Base-by-base conservation (phyloP, 1,284 basidiomycete species). In the Gomphus bonarii region DNA sequence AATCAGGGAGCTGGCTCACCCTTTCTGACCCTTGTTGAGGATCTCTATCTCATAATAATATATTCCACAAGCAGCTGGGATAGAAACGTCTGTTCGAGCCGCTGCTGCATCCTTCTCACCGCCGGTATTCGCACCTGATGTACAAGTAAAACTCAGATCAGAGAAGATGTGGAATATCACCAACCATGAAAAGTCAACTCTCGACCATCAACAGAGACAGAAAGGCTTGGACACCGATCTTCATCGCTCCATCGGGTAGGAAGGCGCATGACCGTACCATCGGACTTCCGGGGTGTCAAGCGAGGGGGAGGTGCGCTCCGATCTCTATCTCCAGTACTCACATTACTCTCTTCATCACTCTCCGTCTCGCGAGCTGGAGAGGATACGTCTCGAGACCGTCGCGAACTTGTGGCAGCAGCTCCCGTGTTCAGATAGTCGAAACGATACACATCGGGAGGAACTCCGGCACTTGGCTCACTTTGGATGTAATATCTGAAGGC, bases 21-120 rank as follows among this genome's bases (percentile, higher is more conserved):
- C 90, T 69, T 85, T 87, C 55, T 78, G 73, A n/a, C 88, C 86
- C 67, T 88, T 87, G 65, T 82, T 79, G 16, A 85, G 68, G 46
- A 97, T 82, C 63, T 88, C 81, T 2, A 91, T 82, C 73, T 97
- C 93, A 65, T 85, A 97, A 68, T 95, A 97, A 67, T 90, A 92
- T 50, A 95, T 83, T 16, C 91, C 94, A 63, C 88, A 87, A 12
- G 84, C 84, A 0, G 83, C 75, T 1, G 93, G 93, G 49, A 95
- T 85, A 2, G 85, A 79, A 61, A 80, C 72, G 50, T 80, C 79
- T 0, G 91, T 82, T 51, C 89, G 79, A 8, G 90, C 85, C 35
- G 91, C 78, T 25, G 88, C 87, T 0, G 91, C 88, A 58, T 95
- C 91, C 58, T 81, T 81, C 55, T 91, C 87, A n/a, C 77, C 79